Evolutionary conservation across 1,284 basidiomycete species (phyloP), one percentile per base, ranked within the genome.

Genomic region (Ustilago cynodontis): DNA sequence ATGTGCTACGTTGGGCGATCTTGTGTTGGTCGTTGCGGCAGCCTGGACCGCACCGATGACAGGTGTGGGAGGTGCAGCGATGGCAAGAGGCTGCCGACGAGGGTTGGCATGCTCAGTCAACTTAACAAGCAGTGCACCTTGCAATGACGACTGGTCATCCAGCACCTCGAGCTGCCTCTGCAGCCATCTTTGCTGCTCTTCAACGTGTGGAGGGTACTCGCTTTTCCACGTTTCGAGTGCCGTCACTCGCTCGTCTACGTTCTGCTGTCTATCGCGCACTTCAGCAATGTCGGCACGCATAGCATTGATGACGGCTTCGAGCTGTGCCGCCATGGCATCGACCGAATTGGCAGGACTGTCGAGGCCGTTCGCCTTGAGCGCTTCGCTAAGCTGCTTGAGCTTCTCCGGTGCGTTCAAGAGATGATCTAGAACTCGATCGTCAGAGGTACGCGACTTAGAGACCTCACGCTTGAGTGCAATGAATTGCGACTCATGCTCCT

Each of bases 111-210:
- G 65, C 45, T 77, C 69, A 18, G 41, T 13, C 20, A 77, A 52
- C 54, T 70, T 72, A 56, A 63, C 63, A 33, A 77, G 53, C 37
- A 77, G 49, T 5, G 74, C 74, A 41, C 66, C 74, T 59, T 77
- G 74, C 63, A 72, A 39, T 20, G 74, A 59, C 16, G 57, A 41
- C 60, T 73, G 74, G 39, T 69, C 66, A 26, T 77, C 74, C 26
- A 77, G 39, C 53, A 29, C 35, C 16, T 68, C 58, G 14, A 65
- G 16, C 53, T 66, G 59, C 31, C 31, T 55, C 33, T 68, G 56
- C 5, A 69, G 20, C 49, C 20, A 59, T 10, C 49, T 39, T 18
- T 24, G 22, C 53, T 59, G 59, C 10, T 28, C 26, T 14, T 62
- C 20, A 8, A 69, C 18, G 1, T 9, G 43, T 13, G 18, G 50